Evolutionary conservation across 805 yeast species (phyloP), one percentile per base, ranked within the genome.

Genomic region (Suhomyces tanzawaensis): DNA sequence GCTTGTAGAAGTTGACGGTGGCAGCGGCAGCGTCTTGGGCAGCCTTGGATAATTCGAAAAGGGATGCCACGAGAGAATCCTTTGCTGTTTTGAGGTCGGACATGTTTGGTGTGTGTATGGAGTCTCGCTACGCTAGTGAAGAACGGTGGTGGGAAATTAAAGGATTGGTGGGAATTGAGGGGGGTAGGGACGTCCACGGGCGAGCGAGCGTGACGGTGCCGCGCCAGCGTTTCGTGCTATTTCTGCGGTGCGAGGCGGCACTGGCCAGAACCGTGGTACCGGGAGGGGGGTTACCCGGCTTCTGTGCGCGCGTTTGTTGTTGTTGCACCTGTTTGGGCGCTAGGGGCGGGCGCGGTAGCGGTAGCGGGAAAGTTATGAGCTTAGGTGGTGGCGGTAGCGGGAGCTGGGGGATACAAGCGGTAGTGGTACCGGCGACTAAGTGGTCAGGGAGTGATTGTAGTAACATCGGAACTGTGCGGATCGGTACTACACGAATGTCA

Each of bases 1-100:
- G 68, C 54, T 82, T 80, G 71, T 82, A 81, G 64, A 85, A 85
- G 54, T 81, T 81, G 42, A 86, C 77, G 23, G 90, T 78, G 17
- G 95, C 91, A 22, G 79, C 64, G 19, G 95, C 87, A 37, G 91
- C 87, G 40, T 84, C 90, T 46, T 76, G 79, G 25, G 96, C 91
- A n/a, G 95, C 88, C 55, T 81, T 86, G 30, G 93, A 80, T 39
- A 89, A 76, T 57, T 85, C 90, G 53, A 82, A 84, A 44, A 89
- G 74, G 1, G 95, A 79, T 28, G 93, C 76, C 41, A 89, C 89
- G 25, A 84, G 76, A 16, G 58, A 51, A 44, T 54, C 55, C 41
- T 55, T 52, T 26, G 58, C 58, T 35, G 40, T 29, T 38, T 47
- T 47, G 41, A 45, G 41, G 26, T 47, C 51, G 16, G 47, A 35